phyloP scores from a whole-genome alignment of 768 basidiomycete species.

The Macrolepiota dolichaula region DNA sequence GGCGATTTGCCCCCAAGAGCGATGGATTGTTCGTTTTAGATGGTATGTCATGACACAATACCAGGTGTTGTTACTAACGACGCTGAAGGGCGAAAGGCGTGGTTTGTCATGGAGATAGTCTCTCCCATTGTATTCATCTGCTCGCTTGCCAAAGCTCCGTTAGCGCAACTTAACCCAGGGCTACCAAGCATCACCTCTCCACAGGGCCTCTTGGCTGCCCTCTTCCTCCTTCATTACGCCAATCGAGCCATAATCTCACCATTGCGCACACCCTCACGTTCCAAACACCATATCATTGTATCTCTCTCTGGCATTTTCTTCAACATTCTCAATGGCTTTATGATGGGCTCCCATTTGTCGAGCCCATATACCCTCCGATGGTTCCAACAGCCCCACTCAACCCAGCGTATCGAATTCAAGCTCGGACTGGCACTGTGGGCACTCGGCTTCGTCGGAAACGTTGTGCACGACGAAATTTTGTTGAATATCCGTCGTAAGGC shows the following conservation, averaged over 20 bases:
- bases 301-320: conserved; percentile 53
- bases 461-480: conserved; percentile 88
- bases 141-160: conserved; percentile 45
- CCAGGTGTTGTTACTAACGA: neutral
- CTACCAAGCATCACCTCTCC: conserved; percentile 31
- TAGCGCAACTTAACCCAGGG: conserved; percentile 32
- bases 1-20: conserved; percentile 59
- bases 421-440: conserved; percentile 65
- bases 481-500: conserved; percentile 75
- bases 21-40: conserved; percentile 39
- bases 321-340: conserved; percentile 70
- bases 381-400: conserved; percentile 29
- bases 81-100: conserved; percentile 54
- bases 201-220: conserved; percentile 46
- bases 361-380: conserved; percentile 48
- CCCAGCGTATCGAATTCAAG: conserved; percentile 48
- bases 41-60: neutral
- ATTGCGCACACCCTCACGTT: conserved; percentile 75
- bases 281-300: conserved; percentile 69
- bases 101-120: conserved; percentile 77
- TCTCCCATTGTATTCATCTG: conserved; percentile 55
- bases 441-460: conserved; percentile 71
- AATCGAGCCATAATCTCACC: conserved; percentile 83
- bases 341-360: conserved; percentile 69
- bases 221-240: conserved; percentile 75